Base-by-base conservation (phyloP, 305 asterid species). In the Striga hermonthica region DNA sequence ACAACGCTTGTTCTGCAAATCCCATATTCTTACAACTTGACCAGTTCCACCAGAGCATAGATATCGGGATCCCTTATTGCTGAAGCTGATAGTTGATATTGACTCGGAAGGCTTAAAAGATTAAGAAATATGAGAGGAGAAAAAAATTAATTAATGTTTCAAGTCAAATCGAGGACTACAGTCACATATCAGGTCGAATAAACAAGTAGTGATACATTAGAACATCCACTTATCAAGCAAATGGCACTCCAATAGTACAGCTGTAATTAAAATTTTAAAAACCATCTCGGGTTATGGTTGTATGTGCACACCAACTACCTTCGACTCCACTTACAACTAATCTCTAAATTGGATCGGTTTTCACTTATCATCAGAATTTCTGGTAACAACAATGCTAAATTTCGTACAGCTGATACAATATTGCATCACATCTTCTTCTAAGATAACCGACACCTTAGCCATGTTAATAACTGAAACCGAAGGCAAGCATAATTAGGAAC, bases 1-100 rank as follows among this genome's bases (percentile, higher is more conserved):
- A 60, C 99, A 94, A 39, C 95, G 84, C 79, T 82, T 86, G 71
- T 84, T 83, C 81, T 94, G 99, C 83, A 94, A 83, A 83, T 94
- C 99, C 98, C 99, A 94, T 80, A 94, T 86, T 57, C 86, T 80
- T 60, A 94, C 95, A 81, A 94, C 83, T 82, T 91, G 96, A 69
- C 96, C 91, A 71, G 89, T 83, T 67, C 99, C 98, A 43, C 96
- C 97, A 12, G 99, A 88, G 84, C 99, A 94, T 61, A 94, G 80
- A 76, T 94, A 94, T 64, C 96, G 80, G 65, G 99, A 94, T 48
- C 90, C 95, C 82, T 88, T 94, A 70, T 83, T 94, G 90, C 93
- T 90, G 83, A 94, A 94, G 86, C 82, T 85, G 83, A 94, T 83
- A 48, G 98, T 83, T 62, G 90, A 81, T 76, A 94, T 76, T 66